Evolutionary conservation across 2,329 filamentous ascomycete genomes (phyloP).

Genomic region (Aspergillus sojae): DNA sequence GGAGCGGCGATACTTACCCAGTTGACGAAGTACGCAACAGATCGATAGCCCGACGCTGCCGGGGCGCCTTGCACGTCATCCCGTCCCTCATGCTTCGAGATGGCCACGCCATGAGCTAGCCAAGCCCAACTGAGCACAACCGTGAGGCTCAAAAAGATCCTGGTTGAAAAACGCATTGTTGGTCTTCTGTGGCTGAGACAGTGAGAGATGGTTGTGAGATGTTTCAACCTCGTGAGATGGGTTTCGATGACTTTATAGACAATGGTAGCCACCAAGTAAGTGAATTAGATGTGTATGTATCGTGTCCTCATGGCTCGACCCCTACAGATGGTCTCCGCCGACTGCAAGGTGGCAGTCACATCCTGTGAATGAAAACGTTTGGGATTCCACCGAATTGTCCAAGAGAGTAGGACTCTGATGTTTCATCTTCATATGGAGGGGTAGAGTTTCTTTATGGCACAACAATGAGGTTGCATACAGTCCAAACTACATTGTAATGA

Average conservation of each 20-base stretch:
- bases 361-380: background rate
- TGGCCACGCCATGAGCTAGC: background rate
- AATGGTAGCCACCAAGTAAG: background rate
- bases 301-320: background rate
- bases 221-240: background rate
- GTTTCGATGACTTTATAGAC: background rate
- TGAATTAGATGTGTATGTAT: background rate
- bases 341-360: background rate
- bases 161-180: background rate
- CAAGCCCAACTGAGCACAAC: background rate
- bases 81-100: background rate
- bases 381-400: too few species aligned
- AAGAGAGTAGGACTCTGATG: background rate
- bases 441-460: too few species aligned
- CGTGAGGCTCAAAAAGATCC: background rate
- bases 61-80: background rate
- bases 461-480: background rate
- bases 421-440: background rate
- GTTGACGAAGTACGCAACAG: slow-evolving; percentile 1
- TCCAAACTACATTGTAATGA: background rate
- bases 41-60: background rate
- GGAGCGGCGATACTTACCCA: background rate
- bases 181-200: background rate
- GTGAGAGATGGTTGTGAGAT: background rate
- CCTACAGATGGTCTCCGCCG: background rate